Base-by-base conservation (phyloP, 495 filamentous ascomycete species). In the Penicillium manginii region DNA sequence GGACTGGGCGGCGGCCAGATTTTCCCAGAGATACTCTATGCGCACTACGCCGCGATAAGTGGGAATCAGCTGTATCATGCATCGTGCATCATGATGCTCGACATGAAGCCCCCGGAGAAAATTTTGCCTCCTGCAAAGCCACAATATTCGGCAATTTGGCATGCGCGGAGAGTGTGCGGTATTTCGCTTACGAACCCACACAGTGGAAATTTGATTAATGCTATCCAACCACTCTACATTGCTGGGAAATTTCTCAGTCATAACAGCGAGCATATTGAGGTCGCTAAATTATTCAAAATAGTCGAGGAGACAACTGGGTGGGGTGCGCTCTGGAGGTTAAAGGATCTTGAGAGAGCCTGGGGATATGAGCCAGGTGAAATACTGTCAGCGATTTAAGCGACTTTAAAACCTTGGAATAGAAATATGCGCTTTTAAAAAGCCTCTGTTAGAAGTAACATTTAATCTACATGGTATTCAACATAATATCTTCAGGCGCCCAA, bases 161-260 rank as follows among this genome's bases (percentile, higher is more conserved):
- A 79, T 64, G 76, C 77, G 0, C 63, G 69, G n/a, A 60, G 72
- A n/a, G 73, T 78, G 7, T 78, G 75, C 57, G 77, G 74, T 0
- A 79, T 79, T 21, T 79, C 77, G 3, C 52, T 72, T 33, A 73
- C 73, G 21, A 79, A 79, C 59, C 69, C 70, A 9, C 77, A 79
- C 47, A 63, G 68, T 54, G 76, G 76, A 7, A 74, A 73, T 50
- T 61, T 76, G 54, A 80, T 72, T 29, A 80, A 80, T 61, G 74
- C 74, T 29, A 75, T 79, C 32, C 77, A 79, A 58, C 76, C 77
- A 23, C 62, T 78, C n/a, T 80, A 71, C 55, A 70, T 80, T 55
- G 77, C 77, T 2, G 77, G 77, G 9, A 71, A 66, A 53, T 51
- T 76, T 18, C 61, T 78, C 26, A 78, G 69, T 45, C 74, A 80